Base-by-base conservation (phyloP, 148 eudicot genomes). In the Chenopodium album region DNA sequence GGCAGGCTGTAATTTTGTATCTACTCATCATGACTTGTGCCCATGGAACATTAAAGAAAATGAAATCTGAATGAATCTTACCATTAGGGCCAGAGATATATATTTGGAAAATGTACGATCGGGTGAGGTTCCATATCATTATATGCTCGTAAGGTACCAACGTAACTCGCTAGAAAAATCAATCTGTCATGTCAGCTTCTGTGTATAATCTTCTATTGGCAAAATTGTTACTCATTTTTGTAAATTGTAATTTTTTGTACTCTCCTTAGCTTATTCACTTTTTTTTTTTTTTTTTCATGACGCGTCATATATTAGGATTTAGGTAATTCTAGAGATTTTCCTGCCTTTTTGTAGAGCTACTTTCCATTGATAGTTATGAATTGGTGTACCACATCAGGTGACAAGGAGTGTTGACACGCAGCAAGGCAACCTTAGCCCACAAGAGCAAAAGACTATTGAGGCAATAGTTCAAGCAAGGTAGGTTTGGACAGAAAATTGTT, bases 391-490 rank as follows among this genome's bases (percentile, higher is more conserved):
- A 41, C 37, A 22, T 56, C 79, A 97, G 99, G 99, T 97, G 34
- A 97, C 99, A 12, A 89, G 99, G 89, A 97, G 99, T 76, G 96
- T 97, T 81, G 99, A 97, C 82, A 97, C 98, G 6, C 91, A 84
- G 69, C 65, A 62, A 46, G 97, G 98, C 73, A 93, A 86, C 65
- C 87, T 97, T 64, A 92, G 98, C 85, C 96, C 98, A 44, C 99
- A 97, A 89, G 99, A 97, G 87, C 90, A 87, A 86, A 90, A 76
- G 84, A 97, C 99, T 37, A 94, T 97, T 79, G 89, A 97, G 12
- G 99, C 99, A 52, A 94, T 97, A 56, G 98, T 97, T 56, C 84
- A 83, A 88, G 97, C 99, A 44, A 97, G 99, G 99, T 92, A 84
- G 75, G 47, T 47, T 76, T 31, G 5, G 47, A 65, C 19, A 37